These are phyloP conservation scores for Verticillium isaacii DNA, from an alignment of 2,329 filamentous ascomycete genomes.

Conservation along the genomic window DNA sequence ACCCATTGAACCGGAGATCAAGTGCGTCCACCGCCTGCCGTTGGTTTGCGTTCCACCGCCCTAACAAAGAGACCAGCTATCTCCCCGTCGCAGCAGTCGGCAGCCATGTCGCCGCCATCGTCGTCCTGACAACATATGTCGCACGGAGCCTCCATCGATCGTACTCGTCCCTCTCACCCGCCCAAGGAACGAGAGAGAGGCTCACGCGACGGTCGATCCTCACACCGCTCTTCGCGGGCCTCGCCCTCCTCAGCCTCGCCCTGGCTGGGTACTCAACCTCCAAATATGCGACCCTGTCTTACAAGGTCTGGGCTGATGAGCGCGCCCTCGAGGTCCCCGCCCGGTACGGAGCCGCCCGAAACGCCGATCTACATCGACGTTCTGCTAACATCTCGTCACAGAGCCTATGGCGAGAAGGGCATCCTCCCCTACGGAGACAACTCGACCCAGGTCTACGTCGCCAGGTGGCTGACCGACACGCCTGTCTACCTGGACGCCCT, in stretches of 20 bases:
- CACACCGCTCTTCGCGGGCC: conserved; percentile 31
- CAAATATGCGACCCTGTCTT: conserved; percentile 39
- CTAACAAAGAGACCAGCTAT: conserved; percentile 13
- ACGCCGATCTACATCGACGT: background rate
- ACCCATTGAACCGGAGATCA: conserved; percentile 15
- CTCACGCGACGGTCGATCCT: conserved; percentile 19
- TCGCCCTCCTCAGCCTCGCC: conserved; percentile 40
- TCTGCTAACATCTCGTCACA: conserved; percentile 2
- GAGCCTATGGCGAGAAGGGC: conserved; percentile 25
- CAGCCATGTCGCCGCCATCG: conserved; percentile 14
- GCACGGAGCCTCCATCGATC: conserved; percentile 17
- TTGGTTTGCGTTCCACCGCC: background rate
- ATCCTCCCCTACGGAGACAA: conserved; percentile 26
- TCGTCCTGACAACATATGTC: conserved; percentile 14
- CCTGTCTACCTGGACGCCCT: conserved; percentile 47
- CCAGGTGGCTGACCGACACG: conserved; percentile 49
- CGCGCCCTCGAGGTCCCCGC: conserved; percentile 30
- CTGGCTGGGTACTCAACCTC: conserved; percentile 38
- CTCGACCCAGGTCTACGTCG: conserved; percentile 28
- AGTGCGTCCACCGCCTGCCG: conserved; percentile 8
- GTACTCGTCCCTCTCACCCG: conserved; percentile 22
- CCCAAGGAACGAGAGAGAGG: conserved; percentile 28
- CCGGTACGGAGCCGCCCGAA: conserved; percentile 19
- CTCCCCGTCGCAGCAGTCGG: conserved; percentile 10
- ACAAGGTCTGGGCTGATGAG: conserved; percentile 42